These are phyloP conservation scores for Psilocybe subaeruginosa DNA, from an alignment of 768 basidiomycete genomes.

Conservation along the genomic window DNA sequence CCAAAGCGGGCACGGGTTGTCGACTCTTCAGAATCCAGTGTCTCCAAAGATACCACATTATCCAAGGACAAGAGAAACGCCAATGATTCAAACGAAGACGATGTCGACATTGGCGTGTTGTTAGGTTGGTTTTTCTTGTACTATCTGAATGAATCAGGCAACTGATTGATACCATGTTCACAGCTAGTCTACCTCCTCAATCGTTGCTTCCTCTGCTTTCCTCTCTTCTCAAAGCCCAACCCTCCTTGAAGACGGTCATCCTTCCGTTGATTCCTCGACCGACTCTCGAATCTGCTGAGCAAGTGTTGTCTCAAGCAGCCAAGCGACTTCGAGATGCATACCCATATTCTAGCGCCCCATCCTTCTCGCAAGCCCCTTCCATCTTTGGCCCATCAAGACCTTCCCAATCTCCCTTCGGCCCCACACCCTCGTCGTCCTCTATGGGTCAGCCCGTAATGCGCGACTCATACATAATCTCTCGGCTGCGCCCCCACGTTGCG, in stretches of 20 bases:
- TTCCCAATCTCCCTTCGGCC: constrained; percentile 18
- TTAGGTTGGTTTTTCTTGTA: constrained; percentile 56
- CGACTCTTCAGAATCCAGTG: constrained; percentile 28
- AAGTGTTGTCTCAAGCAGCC: constrained; percentile 68
- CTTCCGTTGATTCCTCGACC: constrained; percentile 85
- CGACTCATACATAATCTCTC: constrained; percentile 75
- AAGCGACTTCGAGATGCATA: constrained; percentile 81
- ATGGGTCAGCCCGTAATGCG: constrained; percentile 65
- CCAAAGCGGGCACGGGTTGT: constrained; percentile 67
- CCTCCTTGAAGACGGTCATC: constrained; percentile 70
- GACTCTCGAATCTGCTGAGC: constrained; percentile 72
- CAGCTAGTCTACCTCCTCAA: constrained; percentile 80
- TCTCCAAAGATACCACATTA: constrained; percentile 42
- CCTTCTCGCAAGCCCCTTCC: constrained; percentile 33
- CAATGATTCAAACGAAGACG: constrained; percentile 47
- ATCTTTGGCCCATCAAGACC: constrained; percentile 35
- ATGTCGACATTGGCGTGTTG: constrained; percentile 79
- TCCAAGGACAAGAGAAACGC: constrained; percentile 53
- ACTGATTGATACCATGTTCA: constrained; percentile 18
- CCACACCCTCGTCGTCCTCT: constrained; percentile 20
- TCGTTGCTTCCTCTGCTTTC: constrained; percentile 75
- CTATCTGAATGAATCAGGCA: neutral
- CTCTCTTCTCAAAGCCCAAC: constrained; percentile 68
- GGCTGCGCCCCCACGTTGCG: constrained; percentile 72
- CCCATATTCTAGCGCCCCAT: constrained; percentile 69